Base-by-base conservation (phyloP, 2,329 filamentous ascomycete genomes). In the Alternaria viburni region DNA sequence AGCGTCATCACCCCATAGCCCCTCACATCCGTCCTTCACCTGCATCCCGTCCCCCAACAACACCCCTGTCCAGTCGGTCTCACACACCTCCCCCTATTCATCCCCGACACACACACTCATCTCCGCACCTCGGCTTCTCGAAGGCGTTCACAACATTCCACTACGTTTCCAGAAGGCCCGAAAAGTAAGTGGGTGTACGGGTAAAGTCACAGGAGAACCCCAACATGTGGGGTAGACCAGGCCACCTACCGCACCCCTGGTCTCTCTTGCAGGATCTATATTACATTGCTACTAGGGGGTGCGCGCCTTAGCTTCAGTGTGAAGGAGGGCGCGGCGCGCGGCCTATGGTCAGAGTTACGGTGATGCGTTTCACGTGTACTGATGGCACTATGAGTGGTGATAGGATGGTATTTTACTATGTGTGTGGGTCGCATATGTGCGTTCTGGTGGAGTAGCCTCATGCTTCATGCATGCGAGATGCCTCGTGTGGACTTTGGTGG, bases 91-190 rank as follows among this genome's bases (percentile, higher is more conserved):
- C 28, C 46, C 41, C 23, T 46, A 26, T 21, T 9, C 30, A n/a
- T 30, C 8, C 30, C 25, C 55, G 17, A 51, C 32, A 52, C 23
- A 43, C 58, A 26, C 30, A 56, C 36, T 17, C 28, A 30, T 15
- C 41, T 26, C 28, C 19, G 21, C 45, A 43, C 2, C n/a, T 28
- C 7, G 25, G 44, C 45, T 61, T 61, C 45, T 57, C 52, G 58
- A 61, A 57, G 58, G 23, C 17, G 28, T 44, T 23, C 23, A 57
- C 15, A 44, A 56, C 28, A 32, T 61, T 61, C 45, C 13, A 61
- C 32, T 32, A 19, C 45, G 12, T 44, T 61, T 61, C 58, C 45
- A 61, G 58, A 61, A 61, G 58, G 45, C 52, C 58, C 52, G 58
- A 57, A 61, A 50, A 25, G 30, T 44, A 23, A 23, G 44, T 44